Evolutionary conservation across 768 basidiomycete genomes (phyloP), one percentile per base, ranked within the genome.

Genomic region (Artomyces pyxidatus): DNA sequence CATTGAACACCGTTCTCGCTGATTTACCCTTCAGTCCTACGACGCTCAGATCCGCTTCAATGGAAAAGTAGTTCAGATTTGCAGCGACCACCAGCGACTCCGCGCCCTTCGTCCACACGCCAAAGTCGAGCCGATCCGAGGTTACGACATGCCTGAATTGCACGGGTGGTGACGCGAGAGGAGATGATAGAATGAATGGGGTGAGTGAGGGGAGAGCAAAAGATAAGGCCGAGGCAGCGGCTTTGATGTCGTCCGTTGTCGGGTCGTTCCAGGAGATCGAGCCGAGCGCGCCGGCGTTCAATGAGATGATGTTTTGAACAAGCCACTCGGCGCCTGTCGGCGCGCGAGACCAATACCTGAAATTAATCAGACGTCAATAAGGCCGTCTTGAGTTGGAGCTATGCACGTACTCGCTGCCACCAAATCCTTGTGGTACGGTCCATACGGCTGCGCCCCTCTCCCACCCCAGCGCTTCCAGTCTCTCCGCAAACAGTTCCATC

Each of bases 381-480:
- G 7, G 1, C 12, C 17, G 56, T n/a, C 19, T 6, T n/a, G 9
- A 14, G 5, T 10, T n/a, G 29, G 1, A 6, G 1, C 4, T 57
- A 25, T 12, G 4, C 4, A 63, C 63, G 54, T 14, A 71, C 68
- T 63, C 54, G 6, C 58, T 59, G 48, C 73, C 74, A 23, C 85
- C 84, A 59, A 90, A 90, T 0, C 75, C 86, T 63, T 90, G 88
- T 0, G 86, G 84, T 1, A 89, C 87, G 2, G 81, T 79, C 88
- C 87, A 89, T 0, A 88, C 72, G 1, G 82, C 75, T 60, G 85
- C 81, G 5, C 73, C 77, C 10, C 77, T 68, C 54, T 81, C 80
- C 80, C 84, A 84, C 2, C 83, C 84, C 53, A 82, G 75, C 42
- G 76, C 69, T 51, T 77, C 74, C 14, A 83, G 57, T 19, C 85